Conservation (phyloP, 2,329 filamentous ascomycete species). For the Claviceps spartinae region DNA sequence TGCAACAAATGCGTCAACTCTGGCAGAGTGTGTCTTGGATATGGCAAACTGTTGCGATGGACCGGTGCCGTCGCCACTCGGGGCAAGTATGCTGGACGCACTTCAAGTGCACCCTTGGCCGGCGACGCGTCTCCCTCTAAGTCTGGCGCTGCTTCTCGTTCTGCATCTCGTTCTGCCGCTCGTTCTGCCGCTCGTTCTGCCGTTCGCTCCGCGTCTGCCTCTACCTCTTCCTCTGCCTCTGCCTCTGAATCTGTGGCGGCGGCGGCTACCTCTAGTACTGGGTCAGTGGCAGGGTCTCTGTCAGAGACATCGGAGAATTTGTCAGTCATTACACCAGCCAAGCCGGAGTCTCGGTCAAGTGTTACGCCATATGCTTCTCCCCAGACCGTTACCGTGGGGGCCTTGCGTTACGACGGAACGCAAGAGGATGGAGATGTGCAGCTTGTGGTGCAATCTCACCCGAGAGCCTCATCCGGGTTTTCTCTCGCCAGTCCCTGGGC, state of each 20-base stretch:
- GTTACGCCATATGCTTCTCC: slow-evolving; percentile 2
- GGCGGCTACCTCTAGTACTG: not conserved
- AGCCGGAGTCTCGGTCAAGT: not conserved
- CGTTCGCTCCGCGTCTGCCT: not conserved
- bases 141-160: not conserved
- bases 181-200: not conserved
- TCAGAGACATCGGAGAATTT: slow-evolving; percentile 7
- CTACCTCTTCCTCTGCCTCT: not conserved
- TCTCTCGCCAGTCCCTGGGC: slow-evolving; percentile 19
- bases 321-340: not conserved
- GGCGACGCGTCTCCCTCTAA: not conserved
- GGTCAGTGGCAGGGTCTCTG: slow-evolving; percentile 1
- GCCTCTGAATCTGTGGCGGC: not conserved
- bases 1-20: slow-evolving; percentile 37
- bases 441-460: slow-evolving; percentile 13
- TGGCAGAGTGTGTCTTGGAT: slow-evolving; percentile 38
- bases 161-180: not conserved
- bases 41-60: slow-evolving; percentile 39
- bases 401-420: not conserved
- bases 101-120: slow-evolving; percentile 19
- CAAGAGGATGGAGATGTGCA: slow-evolving; percentile 12
- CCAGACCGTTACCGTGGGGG: not conserved
- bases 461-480: slow-evolving; percentile 9
- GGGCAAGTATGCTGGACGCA: slow-evolving; percentile 27
- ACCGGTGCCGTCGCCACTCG: slow-evolving; percentile 32